Evolutionary conservation across 1,284 basidiomycete genomes (phyloP), one percentile per base, ranked within the genome.

Genomic region (Phlebopus sp.): DNA sequence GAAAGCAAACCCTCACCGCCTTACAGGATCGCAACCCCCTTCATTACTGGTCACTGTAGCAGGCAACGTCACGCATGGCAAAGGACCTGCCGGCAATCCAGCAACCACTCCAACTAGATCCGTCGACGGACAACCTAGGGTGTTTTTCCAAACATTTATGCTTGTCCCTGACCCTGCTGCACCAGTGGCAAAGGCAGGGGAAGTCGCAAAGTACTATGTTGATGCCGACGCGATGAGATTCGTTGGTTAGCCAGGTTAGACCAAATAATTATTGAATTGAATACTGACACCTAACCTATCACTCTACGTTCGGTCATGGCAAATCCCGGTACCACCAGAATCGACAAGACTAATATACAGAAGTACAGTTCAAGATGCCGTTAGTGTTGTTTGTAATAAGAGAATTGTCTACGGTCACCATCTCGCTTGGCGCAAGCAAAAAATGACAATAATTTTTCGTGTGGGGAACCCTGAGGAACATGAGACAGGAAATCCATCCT

Each of bases 71-170:
- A 78, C 75, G 5, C 86, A 92, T 57, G 90, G 90, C 19, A 73
- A 71, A 49, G 78, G 75, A 17, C 72, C 81, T 42, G 59, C 71
- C 18, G 76, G 76, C 15, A 82, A 85, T 58, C 79, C 82, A 7
- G 62, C 76, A 25, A 67, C 70, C 34, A 76, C 77, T 9, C 70
- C 76, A 23, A 60, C 64, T 39, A 75, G 78, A 60, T 77, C 73
- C 11, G 70, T 85, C 17, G 90, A 92, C 53, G 84, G 80, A 14
- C 86, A 90, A 46, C 82, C 90, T 9, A 79, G 90, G 29, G 86
- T 91, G 38, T 92, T 92, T 68, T 83, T 84, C 8, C 90, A 92
- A 66, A 86, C 87, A 10, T 92, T 92, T 63, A 81, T 92, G 72
- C 81, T 92, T 34, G 80, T 85, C 8, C 87, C 87, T 4, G 88